Evolutionary conservation across 73 alveolate species (phyloP), one percentile per base, ranked within the genome.

Genomic region (Breviolum minutum): DNA sequence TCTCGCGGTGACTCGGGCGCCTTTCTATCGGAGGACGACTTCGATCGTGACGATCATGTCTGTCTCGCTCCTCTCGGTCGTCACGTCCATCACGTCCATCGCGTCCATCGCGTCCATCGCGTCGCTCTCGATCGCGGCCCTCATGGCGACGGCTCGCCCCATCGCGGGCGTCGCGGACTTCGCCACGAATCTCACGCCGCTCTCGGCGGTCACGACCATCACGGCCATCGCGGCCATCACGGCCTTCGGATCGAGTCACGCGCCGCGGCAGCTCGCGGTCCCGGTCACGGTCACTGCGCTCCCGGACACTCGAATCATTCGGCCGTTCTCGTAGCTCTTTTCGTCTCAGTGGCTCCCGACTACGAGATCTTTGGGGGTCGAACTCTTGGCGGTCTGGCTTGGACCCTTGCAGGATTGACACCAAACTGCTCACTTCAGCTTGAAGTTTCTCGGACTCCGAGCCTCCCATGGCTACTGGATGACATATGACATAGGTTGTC

Each of bases 381-480:
- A n/a, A n/a, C n/a, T n/a, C n/a, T 73, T 19, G 11, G 32, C 63
- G 12, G 88, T 12, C 26, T 60, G 76, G 92, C 88, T 80, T 83
- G 76, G 76, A 83, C 19, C 26, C 92, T 22, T 71, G 9, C 62
- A 83, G 92, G 62, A 61, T 2, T 8, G 96, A 71, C n/a, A 90
- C 87, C 62, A 91, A 79, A 32, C 62, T 19, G 79, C 61, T 60
- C 68, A 91, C 89, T 62, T 73, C 76, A 26, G 97, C 97, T 30
- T 91, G 97, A 63, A 91, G 80, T 40, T 71, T 89, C 29, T 73
- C 97, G 66, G 61, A 32, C 74, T 89, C 96, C 87, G 24, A 40
- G 54, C 54, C 54, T 40, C 54, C 54, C 54, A 40, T 40, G 54
- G 54, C 54, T 40, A 40, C 54, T 40, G 0, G 0, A 2, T 0